phyloP scores from a whole-genome alignment of 352 stramenopile genomes.

The Pythium utonaiense region DNA sequence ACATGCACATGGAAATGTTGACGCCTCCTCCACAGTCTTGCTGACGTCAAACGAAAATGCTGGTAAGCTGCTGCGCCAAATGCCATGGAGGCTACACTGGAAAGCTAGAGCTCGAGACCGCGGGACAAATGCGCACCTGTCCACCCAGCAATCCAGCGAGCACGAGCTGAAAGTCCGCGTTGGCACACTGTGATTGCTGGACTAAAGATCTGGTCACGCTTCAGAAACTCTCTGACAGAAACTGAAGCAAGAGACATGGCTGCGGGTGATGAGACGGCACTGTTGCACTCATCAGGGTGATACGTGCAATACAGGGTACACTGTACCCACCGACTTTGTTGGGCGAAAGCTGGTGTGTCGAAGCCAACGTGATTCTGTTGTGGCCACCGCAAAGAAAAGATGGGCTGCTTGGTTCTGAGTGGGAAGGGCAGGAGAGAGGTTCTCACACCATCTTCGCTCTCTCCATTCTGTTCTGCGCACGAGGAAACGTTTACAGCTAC shows the following conservation, averaged over 20 bases:
- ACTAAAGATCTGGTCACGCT: no score
- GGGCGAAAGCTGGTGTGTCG: not conserved
- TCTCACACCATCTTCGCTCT: no score
- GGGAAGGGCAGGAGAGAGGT: no score
- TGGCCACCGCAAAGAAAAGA: not conserved
- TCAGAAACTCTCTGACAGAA: no score
- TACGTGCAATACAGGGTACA: not conserved
- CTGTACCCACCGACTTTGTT: not conserved
- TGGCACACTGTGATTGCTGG: no score
- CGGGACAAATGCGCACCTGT: not conserved
- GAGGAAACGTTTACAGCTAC: no score
- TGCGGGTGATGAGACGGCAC: not conserved
- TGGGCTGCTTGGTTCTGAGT: no score
- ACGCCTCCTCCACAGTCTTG: not conserved
- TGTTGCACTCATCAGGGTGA: not conserved
- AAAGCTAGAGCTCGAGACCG: no score
- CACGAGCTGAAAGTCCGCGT: no score
- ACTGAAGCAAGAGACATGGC: conserved; percentile 1
- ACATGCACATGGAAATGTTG: conserved; percentile 1
- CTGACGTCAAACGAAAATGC: not conserved
- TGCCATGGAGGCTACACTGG: no score
- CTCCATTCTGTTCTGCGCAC: not conserved
- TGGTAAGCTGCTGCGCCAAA: no score
- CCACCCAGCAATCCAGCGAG: not conserved
- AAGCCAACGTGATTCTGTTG: not conserved